Percentiles rank a stretch among this genome's conserved stretches.
These are phyloP conservation scores for Eucalyptus rudis DNA, from an alignment of 345 rosid species.

Conservation along the genomic window DNA sequence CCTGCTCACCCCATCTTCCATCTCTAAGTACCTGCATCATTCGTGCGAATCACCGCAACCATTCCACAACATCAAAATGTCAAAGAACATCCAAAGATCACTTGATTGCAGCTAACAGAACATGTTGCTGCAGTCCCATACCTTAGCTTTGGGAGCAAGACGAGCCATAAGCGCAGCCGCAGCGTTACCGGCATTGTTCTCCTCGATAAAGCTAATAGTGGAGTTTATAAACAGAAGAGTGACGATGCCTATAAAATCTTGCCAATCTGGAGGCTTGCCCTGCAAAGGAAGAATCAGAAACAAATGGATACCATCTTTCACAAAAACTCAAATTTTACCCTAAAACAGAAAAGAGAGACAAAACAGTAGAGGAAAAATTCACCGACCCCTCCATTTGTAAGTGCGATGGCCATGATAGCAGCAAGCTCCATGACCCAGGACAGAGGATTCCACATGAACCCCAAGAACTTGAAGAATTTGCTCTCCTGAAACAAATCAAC, in stretches of 20 bases:
- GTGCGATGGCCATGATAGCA: slow-evolving; percentile 97
- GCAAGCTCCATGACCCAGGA: slow-evolving; percentile 99
- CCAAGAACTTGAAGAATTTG: slow-evolving; percentile 75
- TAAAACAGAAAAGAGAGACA: background rate
- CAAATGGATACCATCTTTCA: background rate
- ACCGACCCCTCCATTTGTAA: slow-evolving; percentile 97
- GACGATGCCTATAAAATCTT: slow-evolving; percentile 88
- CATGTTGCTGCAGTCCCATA: slow-evolving; percentile 1
- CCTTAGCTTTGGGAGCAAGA: slow-evolving; percentile 98
- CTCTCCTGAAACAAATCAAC: slow-evolving; percentile 54
- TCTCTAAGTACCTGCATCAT: slow-evolving; percentile 72
- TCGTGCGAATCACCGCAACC: background rate
- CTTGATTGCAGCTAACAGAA: background rate
- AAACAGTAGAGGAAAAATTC: background rate
- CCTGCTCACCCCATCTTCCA: slow-evolving; percentile 92
- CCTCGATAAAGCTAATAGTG: slow-evolving; percentile 92
- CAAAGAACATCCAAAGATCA: background rate
- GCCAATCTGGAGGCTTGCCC: slow-evolving; percentile 99
- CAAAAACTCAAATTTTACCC: background rate
- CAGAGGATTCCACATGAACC: slow-evolving; percentile 99
- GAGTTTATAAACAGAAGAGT: slow-evolving; percentile 84
- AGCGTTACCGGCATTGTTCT: slow-evolving; percentile 94
- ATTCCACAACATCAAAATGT: background rate
- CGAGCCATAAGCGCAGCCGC: slow-evolving; percentile 99
- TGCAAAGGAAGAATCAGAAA: slow-evolving; percentile 1